Evolutionary conservation across 192 early-diverging fungal species (phyloP).

Genomic region (Gamsiella multidivaricata): DNA sequence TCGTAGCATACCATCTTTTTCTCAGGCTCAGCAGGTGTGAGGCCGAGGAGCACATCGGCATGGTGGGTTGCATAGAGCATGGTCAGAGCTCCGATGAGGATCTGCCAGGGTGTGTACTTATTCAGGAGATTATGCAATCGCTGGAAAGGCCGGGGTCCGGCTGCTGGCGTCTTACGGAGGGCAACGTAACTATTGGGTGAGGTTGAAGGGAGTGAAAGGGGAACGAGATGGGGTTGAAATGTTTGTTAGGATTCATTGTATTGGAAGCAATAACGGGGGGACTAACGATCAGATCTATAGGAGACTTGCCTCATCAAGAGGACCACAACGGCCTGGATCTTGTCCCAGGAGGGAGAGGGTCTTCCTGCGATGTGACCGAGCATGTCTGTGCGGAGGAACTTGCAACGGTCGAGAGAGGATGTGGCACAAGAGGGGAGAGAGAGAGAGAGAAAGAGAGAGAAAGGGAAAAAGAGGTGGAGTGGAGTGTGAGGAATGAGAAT

Average conservation of each 20-base stretch:
- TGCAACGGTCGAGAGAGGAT: not conserved
- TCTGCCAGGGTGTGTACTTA: conserved; percentile 40
- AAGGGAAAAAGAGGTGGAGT: not conserved
- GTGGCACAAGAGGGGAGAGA: not conserved
- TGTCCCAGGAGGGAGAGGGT: conserved; percentile 89
- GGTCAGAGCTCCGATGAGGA: conserved; percentile 43
- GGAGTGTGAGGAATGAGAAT: not conserved
- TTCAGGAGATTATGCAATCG: conserved; percentile 25
- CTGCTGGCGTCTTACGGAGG: conserved; percentile 26
- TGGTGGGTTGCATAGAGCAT: conserved; percentile 47
- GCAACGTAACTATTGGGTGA: conserved; percentile 25
- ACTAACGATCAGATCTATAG: no score
- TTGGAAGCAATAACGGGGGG: no score
- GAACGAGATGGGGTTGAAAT: not conserved
- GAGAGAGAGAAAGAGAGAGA: not conserved
- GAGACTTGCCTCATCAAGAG: conserved; percentile 57
- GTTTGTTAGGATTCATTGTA: no score
- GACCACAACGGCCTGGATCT: conserved; percentile 76
- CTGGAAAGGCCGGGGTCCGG: conserved; percentile 34
- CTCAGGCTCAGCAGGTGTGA: conserved; percentile 42
- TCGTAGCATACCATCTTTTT: conserved; percentile 35
- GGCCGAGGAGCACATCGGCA: conserved; percentile 38
- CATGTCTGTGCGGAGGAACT: conserved; percentile 63
- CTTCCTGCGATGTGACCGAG: conserved; percentile 92
- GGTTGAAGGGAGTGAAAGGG: not conserved